Base-by-base conservation (phyloP, 192 early-diverging fungal genomes). In the Diversispora eburnea region DNA sequence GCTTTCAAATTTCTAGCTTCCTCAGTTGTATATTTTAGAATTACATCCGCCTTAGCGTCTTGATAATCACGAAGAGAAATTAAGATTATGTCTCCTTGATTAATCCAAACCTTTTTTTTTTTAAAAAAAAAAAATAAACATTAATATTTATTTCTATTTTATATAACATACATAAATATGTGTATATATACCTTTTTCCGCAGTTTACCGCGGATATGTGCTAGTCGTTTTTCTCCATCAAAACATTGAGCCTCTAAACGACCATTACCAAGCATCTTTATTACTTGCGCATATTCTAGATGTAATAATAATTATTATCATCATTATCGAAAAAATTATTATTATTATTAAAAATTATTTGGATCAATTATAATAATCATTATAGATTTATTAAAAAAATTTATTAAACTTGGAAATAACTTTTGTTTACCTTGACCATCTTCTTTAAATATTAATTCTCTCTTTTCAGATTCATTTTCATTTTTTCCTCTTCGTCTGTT, bases 121-220 rank as follows among this genome's bases (percentile, higher is more conserved):
- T 42, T 39, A 8, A 2, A 39, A n/a, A 39, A 42, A n/a, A 17
- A 7, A 41, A 43, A 70, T 25, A 17, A 58, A 25, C 7, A n/a
- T 41, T 5, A 9, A 52, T 33, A 52, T 49, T n/a, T 0, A 68
- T 8, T 68, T 46, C 39, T 12, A 68, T 12, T 5, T 25, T 15
- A 2, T 19, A 8, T 33, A 49, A 12, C 0, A 19, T 51, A 5
- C 13, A 25, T 22, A 39, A 5, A 46, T 33, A 39, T 7, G 5
- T 20, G 48, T 46, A 0, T 47, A 41, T 43, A 41, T 75, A 91
- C 94, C 87, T 97, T 99, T 83, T 98, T 99, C 78, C 95, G 91
- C 89, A 99, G 93, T 72, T 93, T 92, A 59, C 97, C 97, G 65
- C 97, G 94, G 84, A 99, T 98, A 77, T 95, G 94, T 63, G 92